Evolutionary conservation across 805 yeast species (phyloP).

Genomic region (Blastobotrys peoriensis): DNA sequence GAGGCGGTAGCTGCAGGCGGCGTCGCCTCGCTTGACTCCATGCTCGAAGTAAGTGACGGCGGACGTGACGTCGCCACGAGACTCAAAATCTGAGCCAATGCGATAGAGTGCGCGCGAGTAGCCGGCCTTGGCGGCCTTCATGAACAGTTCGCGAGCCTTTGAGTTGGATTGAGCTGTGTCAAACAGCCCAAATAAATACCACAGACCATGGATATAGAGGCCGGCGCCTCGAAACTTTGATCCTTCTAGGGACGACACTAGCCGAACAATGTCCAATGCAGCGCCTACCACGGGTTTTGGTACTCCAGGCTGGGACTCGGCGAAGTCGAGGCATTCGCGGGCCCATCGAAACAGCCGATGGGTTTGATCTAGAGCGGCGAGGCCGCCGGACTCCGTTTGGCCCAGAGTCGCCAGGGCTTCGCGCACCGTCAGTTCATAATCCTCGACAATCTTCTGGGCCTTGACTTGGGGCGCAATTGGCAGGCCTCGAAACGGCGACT

Average conservation of each 20-base stretch:
- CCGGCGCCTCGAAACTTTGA: slow-evolving; percentile 25
- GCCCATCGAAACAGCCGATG: slow-evolving; percentile 28
- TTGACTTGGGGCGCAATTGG: slow-evolving; percentile 20
- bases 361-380: slow-evolving; percentile 7
- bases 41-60: slow-evolving; percentile 30
- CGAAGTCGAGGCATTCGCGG: slow-evolving; percentile 24
- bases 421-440: slow-evolving; percentile 9
- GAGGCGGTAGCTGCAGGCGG: slow-evolving; percentile 35
- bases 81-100: slow-evolving; percentile 31
- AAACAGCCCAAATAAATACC: slow-evolving; percentile 26
- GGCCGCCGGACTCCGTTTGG: slow-evolving; percentile 2
- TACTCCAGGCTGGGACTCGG: slow-evolving; percentile 26
- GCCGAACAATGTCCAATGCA: slow-evolving; percentile 22
- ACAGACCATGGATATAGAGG: slow-evolving; percentile 25
- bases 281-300: slow-evolving; percentile 16
- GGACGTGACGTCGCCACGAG: slow-evolving; percentile 24
- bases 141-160: slow-evolving; percentile 24
- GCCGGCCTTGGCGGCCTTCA: slow-evolving; percentile 29
- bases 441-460: slow-evolving; percentile 13
- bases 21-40: slow-evolving; percentile 32
- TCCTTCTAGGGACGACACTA: slow-evolving; percentile 16
- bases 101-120: slow-evolving; percentile 33
- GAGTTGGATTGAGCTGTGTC: slow-evolving; percentile 18
- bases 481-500: slow-evolving; percentile 22
- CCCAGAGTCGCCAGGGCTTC: slow-evolving; percentile 6